These are phyloP conservation scores for Gypsophila paniculata DNA, from an alignment of 179 eudicot genomes.

Conservation along the genomic window DNA sequence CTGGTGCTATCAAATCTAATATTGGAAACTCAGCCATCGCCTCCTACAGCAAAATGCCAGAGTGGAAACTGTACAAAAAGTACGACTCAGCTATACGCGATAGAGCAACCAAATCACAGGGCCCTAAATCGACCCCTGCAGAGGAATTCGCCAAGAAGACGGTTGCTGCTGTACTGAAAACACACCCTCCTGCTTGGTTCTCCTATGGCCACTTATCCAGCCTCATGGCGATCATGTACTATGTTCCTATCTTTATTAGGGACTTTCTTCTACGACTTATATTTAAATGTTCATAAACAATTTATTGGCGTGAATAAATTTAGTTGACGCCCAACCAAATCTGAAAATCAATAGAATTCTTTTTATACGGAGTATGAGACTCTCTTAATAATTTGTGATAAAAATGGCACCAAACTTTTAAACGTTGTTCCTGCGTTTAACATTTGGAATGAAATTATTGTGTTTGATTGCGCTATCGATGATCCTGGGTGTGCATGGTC, in stretches of 20 bases:
- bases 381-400: too few species aligned
- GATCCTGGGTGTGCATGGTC: too few species aligned
- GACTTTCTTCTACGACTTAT: conserved; percentile 49
- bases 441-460: background rate
- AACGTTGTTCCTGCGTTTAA: background rate
- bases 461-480: background rate
- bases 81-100: conserved; percentile 54
- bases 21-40: conserved; percentile 53
- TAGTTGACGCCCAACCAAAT: too few species aligned
- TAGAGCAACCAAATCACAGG: conserved; percentile 57
- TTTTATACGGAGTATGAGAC: too few species aligned
- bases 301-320: background rate
- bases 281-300: conserved; percentile 42
- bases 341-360: too few species aligned
- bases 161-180: conserved; percentile 51
- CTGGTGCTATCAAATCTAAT: conserved; percentile 72
- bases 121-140: conserved; percentile 55
- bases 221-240: conserved; percentile 48
- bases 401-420: background rate
- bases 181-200: conserved; percentile 73
- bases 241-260: conserved; percentile 55
- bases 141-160: conserved; percentile 79
- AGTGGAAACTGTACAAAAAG: conserved; percentile 77
- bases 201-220: conserved; percentile 58
- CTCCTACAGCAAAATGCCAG: conserved; percentile 49